phyloP scores from a whole-genome alignment of 805 yeast genomes.

The Teunomyces kruisii region DNA sequence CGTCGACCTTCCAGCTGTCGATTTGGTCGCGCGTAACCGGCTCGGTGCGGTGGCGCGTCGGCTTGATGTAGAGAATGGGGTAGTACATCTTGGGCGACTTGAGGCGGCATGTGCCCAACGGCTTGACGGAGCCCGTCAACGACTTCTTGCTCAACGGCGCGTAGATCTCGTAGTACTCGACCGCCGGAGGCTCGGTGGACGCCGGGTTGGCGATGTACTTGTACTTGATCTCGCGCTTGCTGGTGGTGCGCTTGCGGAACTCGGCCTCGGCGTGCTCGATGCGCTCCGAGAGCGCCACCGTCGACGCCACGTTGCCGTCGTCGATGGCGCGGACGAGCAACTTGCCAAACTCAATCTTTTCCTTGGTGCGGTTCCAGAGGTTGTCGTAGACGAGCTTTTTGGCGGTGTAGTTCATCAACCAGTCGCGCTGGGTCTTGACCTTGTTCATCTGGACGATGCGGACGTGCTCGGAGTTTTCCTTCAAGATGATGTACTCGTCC shows the following conservation, averaged over 20 bases:
- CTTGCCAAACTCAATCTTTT: slow-evolving; percentile 26
- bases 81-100: slow-evolving; percentile 6
- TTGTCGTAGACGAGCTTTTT: slow-evolving; percentile 22
- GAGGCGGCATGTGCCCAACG: slow-evolving; percentile 8
- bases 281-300: slow-evolving; percentile 10
- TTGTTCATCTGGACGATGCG: slow-evolving; percentile 27
- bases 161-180: background rate
- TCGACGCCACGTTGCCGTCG: background rate
- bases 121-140: slow-evolving; percentile 12
- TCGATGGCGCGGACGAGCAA: slow-evolving; percentile 15
- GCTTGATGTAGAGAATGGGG: slow-evolving; percentile 22
- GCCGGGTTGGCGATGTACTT: slow-evolving; percentile 12
- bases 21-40: background rate
- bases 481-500: slow-evolving; percentile 41
- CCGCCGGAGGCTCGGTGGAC: slow-evolving; percentile 8
- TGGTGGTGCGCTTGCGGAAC: slow-evolving; percentile 13
- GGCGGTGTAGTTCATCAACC: slow-evolving; percentile 14
- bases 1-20: slow-evolving; percentile 22
- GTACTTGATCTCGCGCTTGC: slow-evolving; percentile 14
- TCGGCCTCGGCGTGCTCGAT: slow-evolving; percentile 15
- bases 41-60: slow-evolving; percentile 15
- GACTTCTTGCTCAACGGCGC: slow-evolving; percentile 13
- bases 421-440: slow-evolving; percentile 14
- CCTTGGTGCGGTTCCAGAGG: slow-evolving; percentile 25
- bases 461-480: slow-evolving; percentile 24